Conservation (phyloP, 2,329 filamentous ascomycete species). For the Botryotinia narcissicola region DNA sequence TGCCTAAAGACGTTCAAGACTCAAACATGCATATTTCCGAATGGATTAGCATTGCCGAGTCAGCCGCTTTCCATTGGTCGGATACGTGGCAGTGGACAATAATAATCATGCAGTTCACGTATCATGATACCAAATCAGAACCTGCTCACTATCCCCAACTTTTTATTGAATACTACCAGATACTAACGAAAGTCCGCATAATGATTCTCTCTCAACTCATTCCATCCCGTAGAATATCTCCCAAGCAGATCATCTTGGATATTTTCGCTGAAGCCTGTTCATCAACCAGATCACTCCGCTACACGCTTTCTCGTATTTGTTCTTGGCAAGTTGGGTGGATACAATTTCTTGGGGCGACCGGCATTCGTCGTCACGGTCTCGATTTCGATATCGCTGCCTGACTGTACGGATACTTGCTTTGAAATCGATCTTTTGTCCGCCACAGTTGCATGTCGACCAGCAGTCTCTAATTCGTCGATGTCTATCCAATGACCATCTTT, state of each 20-base stretch:
- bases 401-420: not conserved
- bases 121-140: not conserved
- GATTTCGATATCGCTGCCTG: not conserved
- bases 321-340: not conserved
- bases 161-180: not conserved
- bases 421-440: fast-evolving
- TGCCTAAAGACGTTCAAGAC: not conserved
- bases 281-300: not conserved
- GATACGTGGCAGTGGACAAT: not conserved
- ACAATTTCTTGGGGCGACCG: not conserved
- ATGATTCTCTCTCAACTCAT: not conserved
- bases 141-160: not conserved
- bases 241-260: not conserved
- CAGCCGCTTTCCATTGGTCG: not conserved
- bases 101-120: not conserved
- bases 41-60: not conserved
- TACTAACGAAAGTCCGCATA: not conserved
- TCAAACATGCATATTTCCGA: not conserved
- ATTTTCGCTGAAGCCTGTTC: not conserved
- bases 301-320: not conserved
- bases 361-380: not conserved
- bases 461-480: not conserved
- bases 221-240: not conserved
- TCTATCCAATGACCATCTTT: not conserved
- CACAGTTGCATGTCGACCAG: not conserved